phyloP scores from a whole-genome alignment of 495 filamentous ascomycete genomes.

The Rostrohypoxylon terebratum region DNA sequence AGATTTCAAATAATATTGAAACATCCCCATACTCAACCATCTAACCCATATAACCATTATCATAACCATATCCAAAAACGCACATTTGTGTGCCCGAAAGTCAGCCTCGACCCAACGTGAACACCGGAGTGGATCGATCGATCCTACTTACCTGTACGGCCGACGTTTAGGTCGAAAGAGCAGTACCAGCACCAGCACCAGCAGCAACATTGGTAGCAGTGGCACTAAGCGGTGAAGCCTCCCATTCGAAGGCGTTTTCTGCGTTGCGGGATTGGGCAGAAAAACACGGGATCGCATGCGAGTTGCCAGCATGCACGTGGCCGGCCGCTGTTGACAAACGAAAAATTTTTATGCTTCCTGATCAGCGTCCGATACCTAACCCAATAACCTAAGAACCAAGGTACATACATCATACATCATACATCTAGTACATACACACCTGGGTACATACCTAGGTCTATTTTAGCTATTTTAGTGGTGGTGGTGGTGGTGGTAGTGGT shows the following conservation, averaged over 20 bases:
- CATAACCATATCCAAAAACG: not conserved
- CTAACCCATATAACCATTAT: no score
- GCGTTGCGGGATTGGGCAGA: slow-evolving; percentile 26
- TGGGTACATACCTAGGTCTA: no score
- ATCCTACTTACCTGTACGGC: not conserved
- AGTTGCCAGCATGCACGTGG: slow-evolving; percentile 22
- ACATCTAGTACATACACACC: no score
- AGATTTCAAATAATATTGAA: slow-evolving; percentile 17
- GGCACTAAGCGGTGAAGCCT: slow-evolving; percentile 18
- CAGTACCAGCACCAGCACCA: not conserved
- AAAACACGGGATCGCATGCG: slow-evolving; percentile 14
- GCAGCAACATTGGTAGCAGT: no score
- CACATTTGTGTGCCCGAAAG: slow-evolving; percentile 23
- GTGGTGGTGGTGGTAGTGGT: no score
- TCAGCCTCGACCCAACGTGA: slow-evolving; percentile 18
- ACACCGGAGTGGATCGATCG: slow-evolving; percentile 18
- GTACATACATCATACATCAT: no score
- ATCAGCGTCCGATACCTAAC: not conserved
- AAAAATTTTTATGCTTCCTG: not conserved
- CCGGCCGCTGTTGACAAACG: slow-evolving; percentile 8
- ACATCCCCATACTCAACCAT: not conserved
- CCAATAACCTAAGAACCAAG: no score
- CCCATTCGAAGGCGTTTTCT: not conserved
- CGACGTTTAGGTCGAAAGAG: slow-evolving; percentile 13
- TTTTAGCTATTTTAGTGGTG: no score